Evolutionary conservation across 805 yeast genomes (phyloP).

Genomic region (Peterozyma xylosa): DNA sequence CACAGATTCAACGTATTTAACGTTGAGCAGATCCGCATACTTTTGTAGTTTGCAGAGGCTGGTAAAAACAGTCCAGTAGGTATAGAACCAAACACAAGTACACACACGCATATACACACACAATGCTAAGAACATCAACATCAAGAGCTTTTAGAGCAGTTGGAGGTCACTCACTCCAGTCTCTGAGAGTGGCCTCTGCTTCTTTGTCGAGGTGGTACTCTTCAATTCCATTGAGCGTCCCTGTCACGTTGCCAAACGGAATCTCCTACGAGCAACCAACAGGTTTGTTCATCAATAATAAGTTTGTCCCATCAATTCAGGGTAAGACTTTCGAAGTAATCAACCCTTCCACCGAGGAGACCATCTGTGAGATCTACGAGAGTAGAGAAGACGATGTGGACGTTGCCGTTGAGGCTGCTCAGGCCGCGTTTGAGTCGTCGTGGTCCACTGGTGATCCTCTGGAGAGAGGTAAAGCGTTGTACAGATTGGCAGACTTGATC

Average conservation of each 20-base stretch:
- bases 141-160: no score
- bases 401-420: constrained; percentile 79
- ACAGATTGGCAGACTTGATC: constrained; percentile 69
- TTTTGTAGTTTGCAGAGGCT: no score
- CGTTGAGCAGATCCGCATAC: no score
- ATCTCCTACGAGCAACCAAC: constrained; percentile 28
- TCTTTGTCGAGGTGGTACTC: constrained; percentile 4
- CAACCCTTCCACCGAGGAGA: constrained; percentile 67
- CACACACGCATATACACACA: no score
- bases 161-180: no score
- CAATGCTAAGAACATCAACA: no score
- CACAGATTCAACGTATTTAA: no score
- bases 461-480: constrained; percentile 53
- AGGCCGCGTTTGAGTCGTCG: constrained; percentile 58
- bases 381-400: constrained; percentile 78
- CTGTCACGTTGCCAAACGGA: constrained; percentile 23
- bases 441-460: constrained; percentile 73
- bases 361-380: constrained; percentile 60
- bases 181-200: neutral
- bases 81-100: no score
- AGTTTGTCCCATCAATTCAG: constrained; percentile 45
- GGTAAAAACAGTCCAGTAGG: no score
- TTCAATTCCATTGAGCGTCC: constrained; percentile 12
- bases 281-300: constrained; percentile 59
- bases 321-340: constrained; percentile 57